Base-by-base conservation (phyloP, 495 filamentous ascomycete species). In the Echria macrotheca region DNA sequence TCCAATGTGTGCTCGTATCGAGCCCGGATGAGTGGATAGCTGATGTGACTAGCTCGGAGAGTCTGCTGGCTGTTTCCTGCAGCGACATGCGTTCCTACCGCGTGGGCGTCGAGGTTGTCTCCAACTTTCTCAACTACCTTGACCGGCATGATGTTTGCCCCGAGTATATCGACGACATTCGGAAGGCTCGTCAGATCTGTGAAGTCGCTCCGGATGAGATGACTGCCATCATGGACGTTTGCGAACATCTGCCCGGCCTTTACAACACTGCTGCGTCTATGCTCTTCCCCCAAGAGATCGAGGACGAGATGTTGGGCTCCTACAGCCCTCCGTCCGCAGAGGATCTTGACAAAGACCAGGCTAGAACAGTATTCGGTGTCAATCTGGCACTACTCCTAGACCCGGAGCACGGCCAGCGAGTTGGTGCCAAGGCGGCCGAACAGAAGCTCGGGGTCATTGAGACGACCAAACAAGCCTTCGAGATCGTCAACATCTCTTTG, bases 121-220 rank as follows among this genome's bases (percentile, higher is more conserved):
- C 77, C 42, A 95, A 93, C 65, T 96, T 96, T 64, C 77, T 95
- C 49, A 89, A 89, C 54, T 98, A 96, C 56, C 73, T 96, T 7
- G 71, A 89, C 10, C 76, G 77, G 47, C 91, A 96, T 57, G 74
- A 86, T 28, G 93, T 95, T 11, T 94, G 88, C 53, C 85, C 85
- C 3, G 93, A 98, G 55, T 83, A 90, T 61, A 69, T 57, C 0
- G 70, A 74, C 0, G 76, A 86, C 52, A 74, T 97, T 42, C 63
- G 78, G 22, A 72, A 71, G 2, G 91, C 90, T 2, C 73, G 83
- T 18, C 61, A 56, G 2, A 61, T 89, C 32, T 96, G 90, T 56
- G 77, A 85, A 21, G 55, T 73, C 19, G 89, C 86, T 10, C 71
- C 80, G 7, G 68, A 71, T 15, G 87, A 97, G 61, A 63, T 89